These are phyloP conservation scores for Arxiozyma telluris DNA, from an alignment of 1,139 yeast genomes.

Conservation along the genomic window DNA sequence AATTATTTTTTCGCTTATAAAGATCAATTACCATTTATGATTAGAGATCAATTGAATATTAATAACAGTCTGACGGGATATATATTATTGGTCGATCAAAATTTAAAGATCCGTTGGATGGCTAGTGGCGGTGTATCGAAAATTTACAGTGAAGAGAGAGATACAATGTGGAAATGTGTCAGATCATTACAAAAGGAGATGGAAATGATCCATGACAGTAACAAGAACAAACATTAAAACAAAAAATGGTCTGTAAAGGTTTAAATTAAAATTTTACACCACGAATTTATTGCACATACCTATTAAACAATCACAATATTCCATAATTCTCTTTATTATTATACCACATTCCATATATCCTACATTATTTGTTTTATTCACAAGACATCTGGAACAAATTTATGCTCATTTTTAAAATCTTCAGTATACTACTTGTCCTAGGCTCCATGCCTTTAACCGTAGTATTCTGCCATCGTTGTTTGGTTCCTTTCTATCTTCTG, in stretches of 20 bases:
- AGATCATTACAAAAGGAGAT: conserved; percentile 6
- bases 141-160: conserved; percentile 7
- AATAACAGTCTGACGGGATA: conserved; percentile 80
- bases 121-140: conserved; percentile 64
- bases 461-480: not conserved
- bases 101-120: conserved; percentile 81
- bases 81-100: conserved; percentile 63
- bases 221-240: not conserved
- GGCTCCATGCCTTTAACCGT: too few relatives aligned
- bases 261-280: too few relatives aligned
- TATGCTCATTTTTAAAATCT: too few relatives aligned
- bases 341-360: too few relatives aligned
- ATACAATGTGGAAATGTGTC: conserved; percentile 9
- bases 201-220: not conserved
- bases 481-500: not conserved
- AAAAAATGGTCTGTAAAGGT: not conserved
- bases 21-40: conserved; percentile 47
- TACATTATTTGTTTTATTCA: too few relatives aligned
- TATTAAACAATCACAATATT: not conserved
- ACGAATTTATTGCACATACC: not conserved
- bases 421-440: not conserved
- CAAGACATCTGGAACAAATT: not conserved
- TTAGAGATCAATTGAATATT: conserved; percentile 54
- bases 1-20: conserved; percentile 59
- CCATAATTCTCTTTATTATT: too few relatives aligned